Evolutionary conservation across 257 asterid genomes (phyloP), one percentile per base, ranked within the genome.

Genomic region (Echites panduratus): DNA sequence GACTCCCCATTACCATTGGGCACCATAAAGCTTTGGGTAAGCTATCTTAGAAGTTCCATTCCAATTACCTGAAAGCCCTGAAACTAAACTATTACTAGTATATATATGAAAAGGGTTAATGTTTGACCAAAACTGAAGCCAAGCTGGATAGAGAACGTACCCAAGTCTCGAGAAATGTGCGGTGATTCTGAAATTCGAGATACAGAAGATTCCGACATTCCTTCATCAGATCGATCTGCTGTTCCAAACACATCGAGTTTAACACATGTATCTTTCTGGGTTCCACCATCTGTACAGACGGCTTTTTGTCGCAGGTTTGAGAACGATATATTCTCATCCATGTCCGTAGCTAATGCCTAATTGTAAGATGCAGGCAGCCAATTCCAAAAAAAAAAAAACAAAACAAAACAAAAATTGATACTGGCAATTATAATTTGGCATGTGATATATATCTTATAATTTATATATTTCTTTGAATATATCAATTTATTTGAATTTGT

Each of bases 221-320:
- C 68, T 32, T 62, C 45, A 5, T 62, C 20, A 32, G 41, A 14
- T 40, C 45, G n/a, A 14, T 32, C 47, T 32, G 24, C 45, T 14
- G 41, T 14, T 35, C 35, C 68, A 32, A 32, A 62, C 4, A 10
- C 66, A 59, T 27, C n/a, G 2, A 11, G 7, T 59, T 27, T 27
- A n/a, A n/a, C 29, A 17, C 19, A 35, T 62, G 45, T 22, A 29
- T 29, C 24, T 62, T 62, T 20, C 24, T 19, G 68, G 47, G 68
- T 41, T 62, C 68, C 66, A 26, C 40, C 41, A 43, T 8, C 8
- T 2, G 47, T 43, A 43, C 47, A 43, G 5, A 8, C 27, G 66
- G 41, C 66, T 59, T 59, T 57, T 59, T 59, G 40, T 59, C 66
- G 20, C 64, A 59, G 63, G 63, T 56, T n/a, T 56, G 12, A 20